phyloP scores from a whole-genome alignment of 306 rosid species.

The Senna siamea region DNA sequence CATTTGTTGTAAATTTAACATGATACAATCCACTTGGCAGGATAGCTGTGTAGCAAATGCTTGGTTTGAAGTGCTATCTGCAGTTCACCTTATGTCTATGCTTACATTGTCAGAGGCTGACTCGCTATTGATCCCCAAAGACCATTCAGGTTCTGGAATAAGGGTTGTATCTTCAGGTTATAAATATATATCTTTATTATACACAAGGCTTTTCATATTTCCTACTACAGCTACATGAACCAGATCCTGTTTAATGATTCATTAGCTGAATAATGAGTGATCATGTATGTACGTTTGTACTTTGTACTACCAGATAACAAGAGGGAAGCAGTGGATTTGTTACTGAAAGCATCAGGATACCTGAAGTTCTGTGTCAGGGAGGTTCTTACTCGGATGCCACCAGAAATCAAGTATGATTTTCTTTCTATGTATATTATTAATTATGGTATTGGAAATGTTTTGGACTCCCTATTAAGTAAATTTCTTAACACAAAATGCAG shows the following conservation, averaged over 20 bases:
- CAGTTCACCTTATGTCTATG: slow-evolving; percentile 82
- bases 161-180: slow-evolving; percentile 87
- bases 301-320: slow-evolving; percentile 63
- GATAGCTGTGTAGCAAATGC: slow-evolving; percentile 64
- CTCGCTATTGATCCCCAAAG: slow-evolving; percentile 79
- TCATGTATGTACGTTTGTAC: not conserved
- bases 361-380: slow-evolving; percentile 72
- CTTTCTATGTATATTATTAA: not conserved
- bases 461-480: slow-evolving; percentile 22
- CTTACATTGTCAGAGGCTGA: slow-evolving; percentile 80
- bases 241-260: slow-evolving; percentile 7
- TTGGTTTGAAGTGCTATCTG: slow-evolving; percentile 85
- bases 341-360: slow-evolving; percentile 84
- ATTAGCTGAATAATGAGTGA: slow-evolving; percentile 20
- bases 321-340: slow-evolving; percentile 79
- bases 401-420: slow-evolving; percentile 60
- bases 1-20: slow-evolving; percentile 33
- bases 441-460: not conserved
- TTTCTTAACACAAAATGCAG: slow-evolving; percentile 47
- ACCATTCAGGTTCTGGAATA: slow-evolving; percentile 71
- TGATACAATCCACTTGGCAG: slow-evolving; percentile 50
- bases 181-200: not conserved
- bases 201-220: not conserved
- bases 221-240: not conserved
- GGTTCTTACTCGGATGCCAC: slow-evolving; percentile 65